Evolutionary conservation across 78 protist genomes (phyloP), one percentile per base, ranked within the genome.

Genomic region (Salpingoeca rosetta): DNA sequence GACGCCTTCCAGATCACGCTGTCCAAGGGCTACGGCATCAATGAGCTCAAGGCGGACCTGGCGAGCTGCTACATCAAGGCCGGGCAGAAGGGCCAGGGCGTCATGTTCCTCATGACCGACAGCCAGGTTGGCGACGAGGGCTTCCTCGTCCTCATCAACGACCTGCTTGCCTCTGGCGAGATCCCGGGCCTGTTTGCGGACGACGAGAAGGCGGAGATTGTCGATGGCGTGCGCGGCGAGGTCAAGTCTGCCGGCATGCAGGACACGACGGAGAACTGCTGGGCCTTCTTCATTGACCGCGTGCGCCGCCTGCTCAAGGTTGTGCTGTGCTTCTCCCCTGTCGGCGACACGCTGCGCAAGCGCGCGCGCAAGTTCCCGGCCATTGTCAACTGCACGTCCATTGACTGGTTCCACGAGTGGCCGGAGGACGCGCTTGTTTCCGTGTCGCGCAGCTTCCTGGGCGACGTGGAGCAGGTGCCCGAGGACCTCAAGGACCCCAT

Each of bases 341-440:
- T 89, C 39, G 93, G 93, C 40, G 86, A 87, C 39, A 45, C 80
- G 79, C 86, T 94, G 86, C 75, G 92, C 38, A 38, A 28, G 44
- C 89, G 94, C 28, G 85, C 87, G n/a, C 86, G 94, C 7, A 74
- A 88, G 83, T 94, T 92, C 96, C 96, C 96, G 28, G 93, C 94
- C 31, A 41, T 94, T 2, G 75, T 86, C 82, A 82, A 40, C 73
- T 85, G 89, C 81, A 88, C 92, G 22, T 3, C 83, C 72, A 90
- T 92, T 42, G 96, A 94, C 83, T 94, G 94, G 93, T 94, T 91
- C 92, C 94, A 92, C 83, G 89, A 89, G 41, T 94, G 96, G 96
- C 93, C 96, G 31, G 43, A 73, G n/a, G 90, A 91, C 38, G 96
- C 96, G 36, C 92, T 94, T 10, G 45, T 89, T n/a, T 87, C 92